Percentiles rank a stretch among this genome's conserved stretches.
Evolutionary conservation across 2,329 filamentous ascomycete species (phyloP).

Genomic region (Fusarium floridanum): DNA sequence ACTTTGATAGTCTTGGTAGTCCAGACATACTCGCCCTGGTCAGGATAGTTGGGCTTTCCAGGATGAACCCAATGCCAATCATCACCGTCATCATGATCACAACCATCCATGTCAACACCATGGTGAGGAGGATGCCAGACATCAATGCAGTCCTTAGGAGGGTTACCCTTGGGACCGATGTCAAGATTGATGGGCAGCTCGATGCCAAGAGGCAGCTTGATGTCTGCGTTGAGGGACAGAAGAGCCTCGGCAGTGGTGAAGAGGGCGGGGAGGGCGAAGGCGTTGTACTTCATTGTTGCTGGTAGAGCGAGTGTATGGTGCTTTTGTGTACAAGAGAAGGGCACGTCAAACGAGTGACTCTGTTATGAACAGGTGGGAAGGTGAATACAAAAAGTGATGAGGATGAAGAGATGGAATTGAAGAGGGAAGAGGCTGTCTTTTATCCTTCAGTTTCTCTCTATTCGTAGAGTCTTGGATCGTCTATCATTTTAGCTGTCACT

Average conservation of each 20-base stretch:
- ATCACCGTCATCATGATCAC: constrained; percentile 47
- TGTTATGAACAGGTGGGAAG: constrained; percentile 22
- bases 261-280: constrained; percentile 41
- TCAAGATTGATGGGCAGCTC: constrained; percentile 11
- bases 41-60: constrained; percentile 44
- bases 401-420: not conserved
- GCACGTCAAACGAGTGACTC: constrained; percentile 31
- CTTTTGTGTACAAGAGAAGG: constrained; percentile 8
- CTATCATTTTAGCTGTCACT: not conserved
- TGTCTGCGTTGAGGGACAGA: constrained; percentile 23
- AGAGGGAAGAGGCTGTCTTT: constrained; percentile 3
- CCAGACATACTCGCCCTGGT: constrained; percentile 51
- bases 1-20: constrained; percentile 55
- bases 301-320: not conserved
- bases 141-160: constrained; percentile 46
- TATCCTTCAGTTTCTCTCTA: constrained; percentile 7
- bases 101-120: constrained; percentile 53
- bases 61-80: constrained; percentile 55
- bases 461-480: not conserved
- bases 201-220: constrained; percentile 20
- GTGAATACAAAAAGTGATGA: constrained; percentile 18
- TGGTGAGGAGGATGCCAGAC: constrained; percentile 55
- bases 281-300: constrained; percentile 29
- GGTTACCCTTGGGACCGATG: constrained; percentile 19
- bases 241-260: constrained; percentile 30